phyloP scores from a whole-genome alignment of 164 flowering plant species.

The Piper longum region DNA sequence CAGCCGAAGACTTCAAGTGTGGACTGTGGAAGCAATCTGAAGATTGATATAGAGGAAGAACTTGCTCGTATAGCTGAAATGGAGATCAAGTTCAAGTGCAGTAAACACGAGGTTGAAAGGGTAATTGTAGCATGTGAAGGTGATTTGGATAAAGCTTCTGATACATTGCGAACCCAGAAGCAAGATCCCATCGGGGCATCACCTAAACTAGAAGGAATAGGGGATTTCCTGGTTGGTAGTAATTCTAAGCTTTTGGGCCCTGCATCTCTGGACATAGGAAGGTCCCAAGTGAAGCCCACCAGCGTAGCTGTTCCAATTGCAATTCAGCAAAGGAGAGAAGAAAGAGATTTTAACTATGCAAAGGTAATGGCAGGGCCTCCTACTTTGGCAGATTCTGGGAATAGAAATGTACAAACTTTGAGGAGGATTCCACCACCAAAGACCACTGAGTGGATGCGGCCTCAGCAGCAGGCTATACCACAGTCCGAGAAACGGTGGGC shows the following conservation, averaged over 20 bases:
- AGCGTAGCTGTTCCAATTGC: constrained; percentile 12
- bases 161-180: constrained; percentile 36
- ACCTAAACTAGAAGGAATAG: constrained; percentile 47
- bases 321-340: constrained; percentile 42
- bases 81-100: constrained; percentile 44
- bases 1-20: constrained; percentile 21
- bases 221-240: constrained; percentile 22
- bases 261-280: constrained; percentile 14
- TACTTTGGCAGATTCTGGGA: constrained; percentile 21
- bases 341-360: constrained; percentile 55
- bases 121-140: constrained; percentile 76
- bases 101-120: constrained; percentile 87
- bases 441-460: constrained; percentile 16
- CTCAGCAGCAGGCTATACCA: constrained; percentile 12
- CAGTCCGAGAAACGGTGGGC: constrained; percentile 48
- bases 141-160: constrained; percentile 73
- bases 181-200: constrained; percentile 31
- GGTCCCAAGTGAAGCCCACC: constrained; percentile 22
- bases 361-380: constrained; percentile 18
- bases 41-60: constrained; percentile 81
- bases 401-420: constrained; percentile 25
- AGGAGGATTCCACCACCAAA: constrained; percentile 28
- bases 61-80: constrained; percentile 64
- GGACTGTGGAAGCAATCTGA: constrained; percentile 41
- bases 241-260: constrained; percentile 16